Percentiles rank a stretch among this genome's conserved stretches.
These are phyloP conservation scores for Ganoderma resinaceum DNA, from an alignment of 1,284 basidiomycete species.

Conservation along the genomic window DNA sequence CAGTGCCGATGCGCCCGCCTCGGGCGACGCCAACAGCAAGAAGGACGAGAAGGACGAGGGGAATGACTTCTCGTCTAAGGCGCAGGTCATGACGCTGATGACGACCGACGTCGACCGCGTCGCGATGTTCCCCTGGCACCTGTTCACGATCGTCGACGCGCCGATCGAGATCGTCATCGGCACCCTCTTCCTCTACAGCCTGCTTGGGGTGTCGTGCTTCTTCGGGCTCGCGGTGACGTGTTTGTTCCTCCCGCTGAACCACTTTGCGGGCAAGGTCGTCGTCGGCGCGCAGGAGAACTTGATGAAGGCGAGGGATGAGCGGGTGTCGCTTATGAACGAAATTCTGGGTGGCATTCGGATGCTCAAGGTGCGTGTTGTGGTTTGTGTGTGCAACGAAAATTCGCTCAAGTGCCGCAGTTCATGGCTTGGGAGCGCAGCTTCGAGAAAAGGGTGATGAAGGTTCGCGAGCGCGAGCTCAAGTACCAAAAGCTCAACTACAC, in stretches of 20 bases:
- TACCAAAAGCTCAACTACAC: slow-evolving; percentile 88
- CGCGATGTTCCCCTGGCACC: slow-evolving; percentile 84
- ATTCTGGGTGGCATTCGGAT: slow-evolving; percentile 41
- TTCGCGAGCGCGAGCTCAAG: slow-evolving; percentile 82
- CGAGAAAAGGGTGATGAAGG: slow-evolving; percentile 75
- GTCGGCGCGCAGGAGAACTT: slow-evolving; percentile 87
- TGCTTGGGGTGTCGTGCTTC: slow-evolving; percentile 84
- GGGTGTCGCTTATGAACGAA: slow-evolving; percentile 93
- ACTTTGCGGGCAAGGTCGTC: slow-evolving; percentile 86
- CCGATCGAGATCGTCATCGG: slow-evolving; percentile 89
- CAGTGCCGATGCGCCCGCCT: slow-evolving; percentile 21
- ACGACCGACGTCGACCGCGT: slow-evolving; percentile 92
- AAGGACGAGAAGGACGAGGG: slow-evolving; percentile 61
- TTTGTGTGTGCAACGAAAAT: too few relatives aligned
- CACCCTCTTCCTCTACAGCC: slow-evolving; percentile 78
- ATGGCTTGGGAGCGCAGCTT: slow-evolving; percentile 97
- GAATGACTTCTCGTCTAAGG: slow-evolving; percentile 86
- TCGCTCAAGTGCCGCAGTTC: slow-evolving; percentile 54
- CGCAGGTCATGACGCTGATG: slow-evolving; percentile 89
- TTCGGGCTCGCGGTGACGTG: slow-evolving; percentile 85
- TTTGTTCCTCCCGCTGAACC: slow-evolving; percentile 88
- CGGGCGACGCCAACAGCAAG: slow-evolving; percentile 17
- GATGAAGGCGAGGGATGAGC: slow-evolving; percentile 92
- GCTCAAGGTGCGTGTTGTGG: slow-evolving; percentile 43
- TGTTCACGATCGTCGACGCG: slow-evolving; percentile 79